Conservation (phyloP, 2,329 filamentous ascomycete genomes). For the Chrysoporthe austroafricana region DNA sequence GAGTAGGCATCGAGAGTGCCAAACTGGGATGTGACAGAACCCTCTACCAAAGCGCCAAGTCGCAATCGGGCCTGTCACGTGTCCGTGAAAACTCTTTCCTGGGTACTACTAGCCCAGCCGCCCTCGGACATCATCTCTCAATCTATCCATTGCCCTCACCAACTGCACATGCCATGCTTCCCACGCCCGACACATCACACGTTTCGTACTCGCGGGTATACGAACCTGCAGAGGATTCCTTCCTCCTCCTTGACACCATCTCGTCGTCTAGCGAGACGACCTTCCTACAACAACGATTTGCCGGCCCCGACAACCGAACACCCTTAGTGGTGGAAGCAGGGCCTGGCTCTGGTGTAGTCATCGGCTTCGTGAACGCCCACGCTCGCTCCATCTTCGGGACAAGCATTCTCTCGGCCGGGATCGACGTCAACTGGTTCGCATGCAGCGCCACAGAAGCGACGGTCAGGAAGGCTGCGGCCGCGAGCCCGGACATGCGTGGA, state of each 20-base stretch:
- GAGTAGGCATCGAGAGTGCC: conserved; percentile 7
- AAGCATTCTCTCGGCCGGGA: conserved; percentile 70
- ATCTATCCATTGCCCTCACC: background rate
- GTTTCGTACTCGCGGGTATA: conserved; percentile 88
- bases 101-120: background rate
- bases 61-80: conserved; percentile 23
- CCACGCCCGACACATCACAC: conserved; percentile 91
- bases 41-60: conserved; percentile 9
- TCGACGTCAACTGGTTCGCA: conserved; percentile 86
- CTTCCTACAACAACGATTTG: conserved; percentile 71
- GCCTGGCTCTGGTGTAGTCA: conserved; percentile 89
- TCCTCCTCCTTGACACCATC: conserved; percentile 88
- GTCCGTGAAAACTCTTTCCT: conserved; percentile 21
- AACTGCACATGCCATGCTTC: conserved; percentile 66
- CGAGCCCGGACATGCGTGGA: conserved; percentile 42
- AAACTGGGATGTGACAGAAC: conserved; percentile 2
- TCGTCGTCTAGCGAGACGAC: conserved; percentile 69
- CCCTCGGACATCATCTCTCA: conserved; percentile 1
- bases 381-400: conserved; percentile 73
- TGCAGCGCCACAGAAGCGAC: conserved; percentile 77
- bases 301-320: conserved; percentile 37
- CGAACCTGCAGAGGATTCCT: conserved; percentile 95
- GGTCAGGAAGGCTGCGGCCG: conserved; percentile 51
- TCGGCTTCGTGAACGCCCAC: conserved; percentile 84
- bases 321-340: conserved; percentile 84